Conservation (phyloP, 805 yeast species). For the Kregervanrija pseudodelftensis region DNA sequence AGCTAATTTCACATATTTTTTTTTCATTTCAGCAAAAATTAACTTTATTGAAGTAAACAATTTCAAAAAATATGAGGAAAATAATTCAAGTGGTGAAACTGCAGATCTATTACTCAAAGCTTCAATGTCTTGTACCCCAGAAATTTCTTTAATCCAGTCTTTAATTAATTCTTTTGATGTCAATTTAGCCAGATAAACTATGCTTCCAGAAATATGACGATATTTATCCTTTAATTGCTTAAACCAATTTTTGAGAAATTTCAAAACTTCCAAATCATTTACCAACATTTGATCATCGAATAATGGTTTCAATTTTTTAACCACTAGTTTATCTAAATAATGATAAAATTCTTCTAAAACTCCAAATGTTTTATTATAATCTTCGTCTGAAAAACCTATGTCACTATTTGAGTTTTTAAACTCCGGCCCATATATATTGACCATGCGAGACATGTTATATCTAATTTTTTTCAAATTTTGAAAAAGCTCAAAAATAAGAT, state of each 20-base stretch:
- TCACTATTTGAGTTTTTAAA: conserved; percentile 13
- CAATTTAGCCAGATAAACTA: conserved; percentile 23
- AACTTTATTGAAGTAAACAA: conserved; percentile 25
- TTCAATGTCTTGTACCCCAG: conserved; percentile 12
- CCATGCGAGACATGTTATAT: conserved; percentile 22
- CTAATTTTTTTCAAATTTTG: conserved; percentile 19
- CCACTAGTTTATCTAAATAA: conserved; percentile 21
- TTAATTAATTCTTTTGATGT: conserved; percentile 20
- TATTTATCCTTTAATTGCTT: conserved; percentile 20
- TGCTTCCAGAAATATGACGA: conserved; percentile 22
- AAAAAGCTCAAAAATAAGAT: conserved; percentile 24
- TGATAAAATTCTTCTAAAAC: conserved; percentile 19
- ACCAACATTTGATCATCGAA: conserved; percentile 25
- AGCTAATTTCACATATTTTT: conserved; percentile 16
- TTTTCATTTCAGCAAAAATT: conserved; percentile 18
- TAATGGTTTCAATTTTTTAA: conserved; percentile 18
- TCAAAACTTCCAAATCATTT: conserved; percentile 21
- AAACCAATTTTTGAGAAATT: conserved; percentile 21
- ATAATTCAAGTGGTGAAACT: conserved; percentile 23
- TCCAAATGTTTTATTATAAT: conserved; percentile 24
- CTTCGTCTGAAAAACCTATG: conserved; percentile 11
- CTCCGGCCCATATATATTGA: conserved; percentile 21
- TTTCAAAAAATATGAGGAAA: conserved; percentile 24
- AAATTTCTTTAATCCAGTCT: conserved; percentile 17
- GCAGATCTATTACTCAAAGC: conserved; percentile 19